phyloP scores from a whole-genome alignment of 2,329 filamentous ascomycete species.

The Aspergillus pseudotamarii region DNA sequence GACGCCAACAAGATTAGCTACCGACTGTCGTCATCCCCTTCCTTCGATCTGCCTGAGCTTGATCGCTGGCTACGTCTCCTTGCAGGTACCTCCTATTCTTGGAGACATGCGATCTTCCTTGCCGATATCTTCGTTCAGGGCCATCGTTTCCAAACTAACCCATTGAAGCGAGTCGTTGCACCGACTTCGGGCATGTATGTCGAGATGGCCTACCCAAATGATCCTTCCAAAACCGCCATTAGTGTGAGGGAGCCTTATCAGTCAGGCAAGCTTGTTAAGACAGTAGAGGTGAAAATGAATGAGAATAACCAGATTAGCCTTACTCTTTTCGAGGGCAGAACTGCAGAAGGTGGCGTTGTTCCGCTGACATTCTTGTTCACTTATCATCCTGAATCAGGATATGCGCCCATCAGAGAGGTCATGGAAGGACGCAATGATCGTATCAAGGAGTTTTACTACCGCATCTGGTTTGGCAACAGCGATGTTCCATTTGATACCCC shows the following conservation, averaged over 20 bases:
- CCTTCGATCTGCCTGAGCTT: slow-evolving; percentile 72
- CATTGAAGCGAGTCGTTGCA: slow-evolving; percentile 86
- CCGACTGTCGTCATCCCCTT: slow-evolving; percentile 75
- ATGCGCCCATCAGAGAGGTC: slow-evolving; percentile 95
- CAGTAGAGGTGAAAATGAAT: slow-evolving; percentile 79
- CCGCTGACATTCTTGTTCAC: slow-evolving; percentile 83
- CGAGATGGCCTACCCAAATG: slow-evolving; percentile 80
- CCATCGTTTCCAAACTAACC: slow-evolving; percentile 96
- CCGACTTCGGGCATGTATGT: slow-evolving; percentile 85
- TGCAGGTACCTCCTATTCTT: slow-evolving; percentile 82
- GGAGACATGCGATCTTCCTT: slow-evolving; percentile 92
- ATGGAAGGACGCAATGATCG: slow-evolving; percentile 96
- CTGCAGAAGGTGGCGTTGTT: slow-evolving; percentile 79
- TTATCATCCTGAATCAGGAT: slow-evolving; percentile 93
- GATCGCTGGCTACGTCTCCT: slow-evolving; percentile 88
- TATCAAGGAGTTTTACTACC: slow-evolving; percentile 99
- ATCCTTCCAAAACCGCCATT: slow-evolving; percentile 81
- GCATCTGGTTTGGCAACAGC: slow-evolving; percentile 93
- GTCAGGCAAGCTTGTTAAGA: slow-evolving; percentile 83
- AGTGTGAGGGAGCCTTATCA: slow-evolving; percentile 83
- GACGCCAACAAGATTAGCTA: slow-evolving; percentile 81
- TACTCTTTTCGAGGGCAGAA: slow-evolving; percentile 91
- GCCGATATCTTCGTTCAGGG: slow-evolving; percentile 94
- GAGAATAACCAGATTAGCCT: slow-evolving; percentile 79
- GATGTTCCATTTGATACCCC: slow-evolving; percentile 78